A percentile compares a stretch with the other conserved stretches of the same genome.
phyloP scores from a whole-genome alignment of 345 rosid genomes.

The Ailanthus altissimus region DNA sequence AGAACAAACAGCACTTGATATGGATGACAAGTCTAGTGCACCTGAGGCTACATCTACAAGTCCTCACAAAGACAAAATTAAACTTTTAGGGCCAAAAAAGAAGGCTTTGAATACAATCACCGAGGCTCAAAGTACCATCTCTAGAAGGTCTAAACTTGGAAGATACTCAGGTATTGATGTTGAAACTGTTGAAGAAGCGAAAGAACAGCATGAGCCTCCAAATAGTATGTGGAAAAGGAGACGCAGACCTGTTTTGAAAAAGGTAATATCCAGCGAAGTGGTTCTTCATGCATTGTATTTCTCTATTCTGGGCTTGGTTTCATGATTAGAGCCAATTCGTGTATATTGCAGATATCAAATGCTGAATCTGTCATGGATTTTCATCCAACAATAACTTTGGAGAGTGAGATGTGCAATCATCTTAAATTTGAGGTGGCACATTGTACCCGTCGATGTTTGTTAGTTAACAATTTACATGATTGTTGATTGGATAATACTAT shows the following conservation, averaged over 20 bases:
- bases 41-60: conserved; percentile 58
- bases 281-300: not conserved
- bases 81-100: conserved; percentile 43
- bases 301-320: not conserved
- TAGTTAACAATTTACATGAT: not conserved
- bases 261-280: conserved; percentile 30
- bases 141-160: conserved; percentile 56
- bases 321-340: conserved; percentile 13
- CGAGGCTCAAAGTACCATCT: conserved; percentile 41
- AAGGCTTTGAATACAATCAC: conserved; percentile 33
- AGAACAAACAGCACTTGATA: conserved; percentile 46
- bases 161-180: conserved; percentile 36
- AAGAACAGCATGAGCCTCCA: conserved; percentile 37
- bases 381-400: conserved; percentile 35
- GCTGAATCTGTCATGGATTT: conserved; percentile 43
- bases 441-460: not conserved
- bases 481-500: not conserved
- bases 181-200: conserved; percentile 43
- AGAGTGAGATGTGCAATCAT: conserved; percentile 49
- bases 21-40: conserved; percentile 50
- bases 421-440: conserved; percentile 7
- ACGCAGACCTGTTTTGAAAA: conserved; percentile 40
- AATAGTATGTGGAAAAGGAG: conserved; percentile 53
- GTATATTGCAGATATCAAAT: conserved; percentile 48
- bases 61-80: conserved; percentile 42